A percentile compares a stretch with the other conserved stretches of the same genome.
These are phyloP conservation scores for Galerina marginata DNA, from an alignment of 768 basidiomycete genomes.

Conservation along the genomic window DNA sequence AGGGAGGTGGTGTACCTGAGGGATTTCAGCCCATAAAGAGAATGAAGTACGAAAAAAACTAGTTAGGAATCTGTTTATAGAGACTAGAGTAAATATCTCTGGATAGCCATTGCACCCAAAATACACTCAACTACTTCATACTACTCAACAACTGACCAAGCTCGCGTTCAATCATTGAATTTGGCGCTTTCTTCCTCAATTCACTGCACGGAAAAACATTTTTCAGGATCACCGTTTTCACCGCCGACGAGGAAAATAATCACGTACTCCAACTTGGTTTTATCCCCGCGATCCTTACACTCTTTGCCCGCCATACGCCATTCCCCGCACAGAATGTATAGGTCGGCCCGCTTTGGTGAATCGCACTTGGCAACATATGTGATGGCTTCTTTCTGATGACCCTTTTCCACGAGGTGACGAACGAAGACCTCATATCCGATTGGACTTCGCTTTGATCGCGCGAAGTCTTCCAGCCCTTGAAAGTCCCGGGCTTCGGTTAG, in stretches of 20 bases:
- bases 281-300: conserved; percentile 90
- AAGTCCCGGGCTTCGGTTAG: conserved; percentile 83
- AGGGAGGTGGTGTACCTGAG: too few species aligned
- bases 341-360: conserved; percentile 76
- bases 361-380: conserved; percentile 86
- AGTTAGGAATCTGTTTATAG: too few species aligned
- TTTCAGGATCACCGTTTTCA: conserved; percentile 7
- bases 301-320: conserved; percentile 89
- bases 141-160: conserved; percentile 65
- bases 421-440: conserved; percentile 96
- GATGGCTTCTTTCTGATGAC: conserved; percentile 77
- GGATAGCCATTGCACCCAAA: neutral
- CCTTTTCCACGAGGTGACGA: conserved; percentile 74
- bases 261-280: conserved; percentile 82
- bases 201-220: conserved; percentile 49
- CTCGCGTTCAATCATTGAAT: conserved; percentile 80
- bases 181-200: conserved; percentile 75
- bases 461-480: conserved; percentile 83
- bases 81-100: too few species aligned
- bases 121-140: conserved; percentile 58
- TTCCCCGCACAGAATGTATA: conserved; percentile 90
- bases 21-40: too few species aligned
- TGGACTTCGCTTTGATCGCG: conserved; percentile 87
- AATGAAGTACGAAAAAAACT: too few species aligned
- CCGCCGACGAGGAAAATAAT: neutral